Evolutionary conservation across 2,329 filamentous ascomycete species (phyloP), one percentile per base, ranked within the genome.

Genomic region (Onygenales sp.): DNA sequence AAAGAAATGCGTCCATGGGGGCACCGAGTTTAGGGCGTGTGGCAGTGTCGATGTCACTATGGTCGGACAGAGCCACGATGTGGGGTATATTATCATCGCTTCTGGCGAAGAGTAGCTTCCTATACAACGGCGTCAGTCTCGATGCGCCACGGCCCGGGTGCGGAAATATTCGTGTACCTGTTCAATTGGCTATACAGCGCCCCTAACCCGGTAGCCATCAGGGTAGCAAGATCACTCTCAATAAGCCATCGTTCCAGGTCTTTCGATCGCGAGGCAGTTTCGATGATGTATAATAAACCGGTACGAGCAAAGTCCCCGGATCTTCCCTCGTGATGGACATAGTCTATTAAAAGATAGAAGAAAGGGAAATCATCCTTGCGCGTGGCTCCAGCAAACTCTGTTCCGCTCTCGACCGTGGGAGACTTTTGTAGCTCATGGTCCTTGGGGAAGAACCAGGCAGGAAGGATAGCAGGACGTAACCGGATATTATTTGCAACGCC

Each of bases 401-500:
- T 78, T 52, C 77, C 76, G 32, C 74, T 69, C 43, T 70, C 68
- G 10, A 51, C 52, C 62, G 66, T 65, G 39, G 71, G 68, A 17
- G 71, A 68, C 43, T 68, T 63, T 61, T 70, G 66, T 4, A 65
- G 63, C 14, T 70, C 62, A 2, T 68, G 64, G 51, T 65, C 69
- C 21, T 77, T 76, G 6, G 83, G 81, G 58, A 86, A 87, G 72
- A 98, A 98, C 93, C 93, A 98, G 13, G 89, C 87, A 1, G 88
- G 82, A 46, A 98, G 73, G 52, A 97, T 92, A 54, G 85, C 81
- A 4, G 93, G 91, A 61, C 94, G 86, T 56, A 96, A 76, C 45
- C 93, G 81, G 61, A 98, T 95, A 77, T 97, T 97, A 60, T 93
- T 94, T 17, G 93, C 89, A 60, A 98, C 91, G 57, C 92, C 94